Conservation (phyloP, 2,329 filamentous ascomycete species). For the Lasiodiplodia citricola region DNA sequence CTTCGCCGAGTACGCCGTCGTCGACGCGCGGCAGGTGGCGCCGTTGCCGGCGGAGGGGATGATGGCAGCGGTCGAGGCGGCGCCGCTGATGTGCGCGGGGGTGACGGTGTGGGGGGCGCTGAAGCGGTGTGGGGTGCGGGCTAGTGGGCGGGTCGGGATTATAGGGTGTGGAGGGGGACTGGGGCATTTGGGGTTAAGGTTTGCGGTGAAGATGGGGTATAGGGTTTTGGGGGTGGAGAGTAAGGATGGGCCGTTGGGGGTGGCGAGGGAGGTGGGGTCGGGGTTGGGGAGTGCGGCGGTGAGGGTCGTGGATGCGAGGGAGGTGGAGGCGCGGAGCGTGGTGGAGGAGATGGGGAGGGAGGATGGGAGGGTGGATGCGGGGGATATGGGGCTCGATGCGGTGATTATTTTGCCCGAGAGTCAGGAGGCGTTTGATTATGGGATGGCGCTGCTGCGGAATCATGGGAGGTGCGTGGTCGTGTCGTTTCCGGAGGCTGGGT, state of each 20-base stretch:
- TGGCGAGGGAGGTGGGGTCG: slow-evolving; percentile 45
- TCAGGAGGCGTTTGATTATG: slow-evolving; percentile 55
- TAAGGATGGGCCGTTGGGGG: slow-evolving; percentile 41
- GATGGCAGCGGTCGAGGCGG: slow-evolving; percentile 45
- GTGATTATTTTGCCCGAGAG: slow-evolving; percentile 55
- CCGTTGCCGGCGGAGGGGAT: slow-evolving; percentile 38
- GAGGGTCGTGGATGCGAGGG: slow-evolving; percentile 48
- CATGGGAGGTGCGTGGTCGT: slow-evolving; percentile 55
- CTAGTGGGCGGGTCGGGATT: slow-evolving; percentile 46
- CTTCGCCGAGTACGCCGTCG: slow-evolving; percentile 51
- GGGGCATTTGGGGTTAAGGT: slow-evolving; percentile 40
- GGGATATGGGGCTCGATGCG: slow-evolving; percentile 53
- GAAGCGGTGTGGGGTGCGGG: slow-evolving; percentile 41
- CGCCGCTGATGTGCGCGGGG: slow-evolving; percentile 47
- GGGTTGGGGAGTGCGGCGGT: slow-evolving; percentile 38
- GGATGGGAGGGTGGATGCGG: slow-evolving; percentile 41
- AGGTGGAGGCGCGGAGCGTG: slow-evolving; percentile 31
- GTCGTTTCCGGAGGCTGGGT: slow-evolving; percentile 53
- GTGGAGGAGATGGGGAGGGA: slow-evolving; percentile 42
- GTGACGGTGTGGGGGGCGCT: slow-evolving; percentile 50
- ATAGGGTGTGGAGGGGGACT: slow-evolving; percentile 46
- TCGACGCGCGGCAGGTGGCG: slow-evolving; percentile 48
- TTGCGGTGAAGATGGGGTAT: slow-evolving; percentile 41
- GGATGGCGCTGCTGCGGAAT: slow-evolving; percentile 49
- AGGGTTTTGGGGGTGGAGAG: slow-evolving; percentile 47